These are phyloP conservation scores for Cubamyces sp. DNA, from an alignment of 768 basidiomycete species.

Conservation along the genomic window DNA sequence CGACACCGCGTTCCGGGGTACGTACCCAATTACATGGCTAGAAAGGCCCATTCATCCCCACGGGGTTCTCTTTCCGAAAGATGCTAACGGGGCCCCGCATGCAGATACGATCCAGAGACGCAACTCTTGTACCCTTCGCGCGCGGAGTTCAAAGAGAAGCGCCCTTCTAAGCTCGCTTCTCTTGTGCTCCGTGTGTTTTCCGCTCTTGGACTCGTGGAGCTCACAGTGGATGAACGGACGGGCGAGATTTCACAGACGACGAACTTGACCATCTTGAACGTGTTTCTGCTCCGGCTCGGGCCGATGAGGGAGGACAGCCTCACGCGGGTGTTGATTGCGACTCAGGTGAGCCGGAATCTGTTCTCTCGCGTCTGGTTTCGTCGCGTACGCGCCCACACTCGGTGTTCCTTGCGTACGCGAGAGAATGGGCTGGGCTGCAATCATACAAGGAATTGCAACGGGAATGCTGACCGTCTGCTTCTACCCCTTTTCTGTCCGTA, in stretches of 20 bases:
- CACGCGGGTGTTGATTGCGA: constrained; percentile 68
- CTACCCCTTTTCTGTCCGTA: constrained; percentile 34
- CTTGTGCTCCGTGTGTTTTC: constrained; percentile 64
- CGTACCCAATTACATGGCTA: constrained; percentile 29
- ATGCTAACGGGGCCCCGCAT: neutral
- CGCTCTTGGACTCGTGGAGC: constrained; percentile 64
- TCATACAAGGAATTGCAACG: constrained; percentile 13
- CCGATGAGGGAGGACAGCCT: constrained; percentile 86
- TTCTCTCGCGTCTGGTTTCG: neutral
- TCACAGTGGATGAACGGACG: constrained; percentile 58
- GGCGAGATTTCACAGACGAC: constrained; percentile 71
- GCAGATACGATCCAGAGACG: constrained; percentile 74
- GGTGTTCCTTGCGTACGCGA: constrained; percentile 4
- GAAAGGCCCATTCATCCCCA: constrained; percentile 7
- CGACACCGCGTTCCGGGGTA: constrained; percentile 92
- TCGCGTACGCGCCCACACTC: neutral
- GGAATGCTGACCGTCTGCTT: constrained; percentile 9
- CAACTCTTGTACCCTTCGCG: constrained; percentile 81
- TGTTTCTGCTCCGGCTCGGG: constrained; percentile 77
- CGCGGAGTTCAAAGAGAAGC: constrained; percentile 56
- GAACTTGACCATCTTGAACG: constrained; percentile 92
- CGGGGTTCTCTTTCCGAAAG: constrained; percentile 3
- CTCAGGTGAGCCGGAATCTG: constrained; percentile 58
- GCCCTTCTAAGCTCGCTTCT: constrained; percentile 58
- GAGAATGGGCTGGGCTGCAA: neutral